These are phyloP conservation scores for Geotrichum histeridarum DNA, from an alignment of 1,139 yeast species.

Conservation along the genomic window DNA sequence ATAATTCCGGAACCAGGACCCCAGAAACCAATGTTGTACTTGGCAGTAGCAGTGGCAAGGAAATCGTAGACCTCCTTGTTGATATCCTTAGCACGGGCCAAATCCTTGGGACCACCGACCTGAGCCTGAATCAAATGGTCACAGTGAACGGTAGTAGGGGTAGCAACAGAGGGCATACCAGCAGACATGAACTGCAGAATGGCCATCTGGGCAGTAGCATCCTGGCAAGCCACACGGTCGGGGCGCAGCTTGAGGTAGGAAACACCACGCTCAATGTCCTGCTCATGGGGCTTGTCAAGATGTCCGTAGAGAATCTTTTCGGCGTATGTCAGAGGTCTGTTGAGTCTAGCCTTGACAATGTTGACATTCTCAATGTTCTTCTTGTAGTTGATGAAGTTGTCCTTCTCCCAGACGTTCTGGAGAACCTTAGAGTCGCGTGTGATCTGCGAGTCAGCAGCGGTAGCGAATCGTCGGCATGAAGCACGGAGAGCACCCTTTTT, in stretches of 20 bases:
- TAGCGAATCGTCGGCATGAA: conserved; percentile 62
- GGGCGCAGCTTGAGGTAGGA: conserved; percentile 96
- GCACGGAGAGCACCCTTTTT: conserved; percentile 17
- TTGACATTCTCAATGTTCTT: conserved; percentile 64
- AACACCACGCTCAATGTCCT: conserved; percentile 93
- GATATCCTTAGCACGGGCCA: conserved; percentile 84
- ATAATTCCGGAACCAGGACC: conserved; percentile 99
- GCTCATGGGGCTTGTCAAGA: conserved; percentile 91
- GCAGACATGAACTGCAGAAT: conserved; percentile 97
- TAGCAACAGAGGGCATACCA: conserved; percentile 88
- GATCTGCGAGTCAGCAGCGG: conserved; percentile 54
- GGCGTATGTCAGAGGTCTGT: conserved; percentile 94
- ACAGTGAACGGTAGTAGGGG: conserved; percentile 97
- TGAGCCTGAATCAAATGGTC: conserved; percentile 99
- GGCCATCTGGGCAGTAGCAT: conserved; percentile 99
- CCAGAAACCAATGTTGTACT: conserved; percentile 99
- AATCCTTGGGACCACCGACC: conserved; percentile 87
- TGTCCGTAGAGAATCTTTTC: conserved; percentile 96
- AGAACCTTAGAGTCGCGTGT: conserved; percentile 88
- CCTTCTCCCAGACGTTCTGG: conserved; percentile 84
- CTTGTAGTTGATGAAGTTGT: conserved; percentile 57
- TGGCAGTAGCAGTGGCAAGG: conserved; percentile 89
- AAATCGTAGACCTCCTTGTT: conserved; percentile 97
- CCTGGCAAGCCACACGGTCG: conserved; percentile 99
- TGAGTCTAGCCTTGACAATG: conserved; percentile 79